Percentiles rank a stretch among this genome's conserved stretches.
Evolutionary conservation across 345 rosid species (phyloP).

Genomic region (Clarkia xantiana): DNA sequence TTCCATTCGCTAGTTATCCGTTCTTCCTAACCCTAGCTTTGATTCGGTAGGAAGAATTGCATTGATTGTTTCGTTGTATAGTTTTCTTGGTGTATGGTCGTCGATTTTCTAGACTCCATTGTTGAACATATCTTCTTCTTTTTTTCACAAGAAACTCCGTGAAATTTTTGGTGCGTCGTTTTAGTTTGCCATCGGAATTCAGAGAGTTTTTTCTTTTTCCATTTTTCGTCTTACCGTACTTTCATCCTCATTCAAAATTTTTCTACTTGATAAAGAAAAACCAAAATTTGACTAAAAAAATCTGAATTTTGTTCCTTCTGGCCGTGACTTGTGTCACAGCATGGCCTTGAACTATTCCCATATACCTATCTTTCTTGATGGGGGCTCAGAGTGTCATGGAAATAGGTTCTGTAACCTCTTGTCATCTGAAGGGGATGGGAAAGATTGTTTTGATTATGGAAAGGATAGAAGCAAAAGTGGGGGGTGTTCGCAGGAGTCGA

Average conservation of each 20-base stretch:
- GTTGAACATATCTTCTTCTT: neutral
- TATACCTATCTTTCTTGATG: constrained; percentile 48
- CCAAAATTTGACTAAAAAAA: neutral
- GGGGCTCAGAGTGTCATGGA: constrained; percentile 35
- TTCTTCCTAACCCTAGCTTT: neutral
- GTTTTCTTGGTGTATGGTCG: constrained; percentile 1
- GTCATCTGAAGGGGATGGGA: constrained; percentile 27
- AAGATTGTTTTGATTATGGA: constrained; percentile 51
- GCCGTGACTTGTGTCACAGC: constrained; percentile 12
- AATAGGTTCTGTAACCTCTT: constrained; percentile 25
- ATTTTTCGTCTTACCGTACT: neutral
- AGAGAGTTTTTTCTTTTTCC: constrained; percentile 18
- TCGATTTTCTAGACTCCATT: constrained; percentile 5
- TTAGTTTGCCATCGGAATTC: constrained; percentile 29
- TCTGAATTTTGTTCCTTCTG: constrained; percentile 12
- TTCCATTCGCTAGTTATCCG: constrained; percentile 1
- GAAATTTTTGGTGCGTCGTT: constrained; percentile 32
- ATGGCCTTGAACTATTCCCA: constrained; percentile 90
- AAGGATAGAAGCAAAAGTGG: constrained; percentile 32
- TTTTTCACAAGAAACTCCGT: constrained; percentile 18
- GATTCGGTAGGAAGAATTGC: constrained; percentile 1
- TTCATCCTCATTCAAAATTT: constrained; percentile 1
- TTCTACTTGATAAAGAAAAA: neutral
- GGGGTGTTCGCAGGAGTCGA: constrained; percentile 48
- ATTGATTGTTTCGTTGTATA: constrained; percentile 7